Conservation (phyloP, 495 filamentous ascomycete species). For the Neurospora cerealis region DNA sequence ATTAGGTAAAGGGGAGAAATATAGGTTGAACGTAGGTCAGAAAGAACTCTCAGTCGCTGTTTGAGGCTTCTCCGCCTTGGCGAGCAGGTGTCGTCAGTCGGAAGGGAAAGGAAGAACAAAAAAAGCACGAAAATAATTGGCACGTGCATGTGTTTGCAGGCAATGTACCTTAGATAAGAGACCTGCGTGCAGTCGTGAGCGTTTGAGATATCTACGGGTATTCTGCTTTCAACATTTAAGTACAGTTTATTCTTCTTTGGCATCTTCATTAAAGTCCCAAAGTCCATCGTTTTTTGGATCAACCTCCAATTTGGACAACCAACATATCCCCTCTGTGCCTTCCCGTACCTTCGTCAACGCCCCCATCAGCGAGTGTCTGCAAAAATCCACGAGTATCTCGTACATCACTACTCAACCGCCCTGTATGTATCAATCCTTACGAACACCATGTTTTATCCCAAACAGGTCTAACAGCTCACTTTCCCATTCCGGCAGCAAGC, state of each 20-base stretch:
- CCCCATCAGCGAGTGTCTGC: neutral
- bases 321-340: neutral
- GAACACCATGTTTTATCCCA: neutral
- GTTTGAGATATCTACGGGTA: neutral
- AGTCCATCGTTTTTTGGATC: neutral
- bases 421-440: neutral
- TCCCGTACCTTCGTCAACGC: neutral
- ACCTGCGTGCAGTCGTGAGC: neutral
- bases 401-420: neutral
- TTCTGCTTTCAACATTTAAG: neutral
- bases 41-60: neutral
- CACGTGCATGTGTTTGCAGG: neutral
- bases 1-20: neutral
- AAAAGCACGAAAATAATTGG: neutral
- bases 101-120: neutral
- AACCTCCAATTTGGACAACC: neutral
- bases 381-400: neutral
- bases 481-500: neutral
- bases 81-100: neutral
- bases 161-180: neutral
- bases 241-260: neutral
- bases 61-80: neutral
- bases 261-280: neutral
- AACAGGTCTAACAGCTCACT: neutral
- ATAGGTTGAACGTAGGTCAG: neutral